Evolutionary conservation across 140 eudicot species (phyloP).

Genomic region (Cichorium intybus): DNA sequence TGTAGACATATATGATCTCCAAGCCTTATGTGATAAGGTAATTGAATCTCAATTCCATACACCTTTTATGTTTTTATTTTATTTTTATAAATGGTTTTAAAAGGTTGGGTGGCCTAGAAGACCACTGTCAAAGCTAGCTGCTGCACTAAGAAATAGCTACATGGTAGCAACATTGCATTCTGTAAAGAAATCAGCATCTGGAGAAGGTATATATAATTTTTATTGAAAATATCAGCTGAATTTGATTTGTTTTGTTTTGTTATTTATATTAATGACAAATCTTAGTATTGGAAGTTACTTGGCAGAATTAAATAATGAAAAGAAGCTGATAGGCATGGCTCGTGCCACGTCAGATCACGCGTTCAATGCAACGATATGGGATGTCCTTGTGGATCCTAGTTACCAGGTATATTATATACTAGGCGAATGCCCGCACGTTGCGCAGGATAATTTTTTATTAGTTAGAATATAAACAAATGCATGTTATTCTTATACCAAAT

Average conservation of each 20-base stretch:
- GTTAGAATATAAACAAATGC: too few species aligned
- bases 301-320: slow-evolving; percentile 67
- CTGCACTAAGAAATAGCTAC: slow-evolving; percentile 93
- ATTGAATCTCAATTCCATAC: slow-evolving; percentile 31
- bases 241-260: not conserved
- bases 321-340: slow-evolving; percentile 95
- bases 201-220: slow-evolving; percentile 66
- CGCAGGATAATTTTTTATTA: too few species aligned
- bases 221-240: slow-evolving; percentile 5
- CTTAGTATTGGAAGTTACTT: slow-evolving; percentile 74
- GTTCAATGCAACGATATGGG: slow-evolving; percentile 98
- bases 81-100: slow-evolving; percentile 16
- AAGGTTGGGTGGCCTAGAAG: slow-evolving; percentile 99
- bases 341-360: slow-evolving; percentile 99
- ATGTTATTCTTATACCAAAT: too few species aligned
- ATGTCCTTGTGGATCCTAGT: slow-evolving; percentile 96
- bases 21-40: slow-evolving; percentile 92
- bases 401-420: slow-evolving; percentile 91
- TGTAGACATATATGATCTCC: slow-evolving; percentile 82
- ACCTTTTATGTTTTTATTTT: not conserved
- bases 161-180: slow-evolving; percentile 94
- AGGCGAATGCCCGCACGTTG: too few species aligned
- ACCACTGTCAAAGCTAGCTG: slow-evolving; percentile 85
- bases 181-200: slow-evolving; percentile 46
- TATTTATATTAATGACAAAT: slow-evolving; percentile 39